These are phyloP conservation scores for Gaertneriomyces semiglobifer DNA, from an alignment of 192 early-diverging fungal species.

Conservation along the genomic window DNA sequence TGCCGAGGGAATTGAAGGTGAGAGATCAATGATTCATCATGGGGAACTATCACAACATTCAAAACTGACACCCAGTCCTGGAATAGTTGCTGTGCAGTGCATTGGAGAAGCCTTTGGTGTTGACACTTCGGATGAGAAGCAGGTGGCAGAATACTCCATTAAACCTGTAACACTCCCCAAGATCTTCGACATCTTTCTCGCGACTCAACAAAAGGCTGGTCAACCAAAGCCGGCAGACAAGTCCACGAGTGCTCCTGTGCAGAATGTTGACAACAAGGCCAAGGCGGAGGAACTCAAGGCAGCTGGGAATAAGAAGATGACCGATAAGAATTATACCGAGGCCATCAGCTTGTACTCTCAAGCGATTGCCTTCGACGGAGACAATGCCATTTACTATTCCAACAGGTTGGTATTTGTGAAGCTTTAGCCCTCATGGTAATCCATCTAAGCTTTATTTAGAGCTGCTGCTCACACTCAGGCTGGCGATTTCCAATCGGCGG, in stretches of 20 bases:
- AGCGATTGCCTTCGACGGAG: conserved; percentile 79
- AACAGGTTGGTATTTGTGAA: conserved; percentile 67
- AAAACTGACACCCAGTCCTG: too few species aligned
- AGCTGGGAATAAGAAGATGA: conserved; percentile 82
- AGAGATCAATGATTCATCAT: not conserved
- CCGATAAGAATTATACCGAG: conserved; percentile 74
- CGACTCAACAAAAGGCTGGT: conserved; percentile 68
- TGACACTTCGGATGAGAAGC: conserved; percentile 64
- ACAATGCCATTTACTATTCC: conserved; percentile 93
- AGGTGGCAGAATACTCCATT: conserved; percentile 69
- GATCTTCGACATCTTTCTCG: conserved; percentile 89
- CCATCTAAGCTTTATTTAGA: conserved; percentile 37
- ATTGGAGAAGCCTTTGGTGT: conserved; percentile 93
- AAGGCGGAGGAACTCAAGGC: conserved; percentile 89
- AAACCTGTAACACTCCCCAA: conserved; percentile 78
- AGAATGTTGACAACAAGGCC: conserved; percentile 25
- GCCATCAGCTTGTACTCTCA: conserved; percentile 87
- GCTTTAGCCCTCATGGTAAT: not conserved
- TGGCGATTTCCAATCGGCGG: conserved; percentile 80
- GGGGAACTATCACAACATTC: too few species aligned
- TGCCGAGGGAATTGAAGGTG: conserved; percentile 77
- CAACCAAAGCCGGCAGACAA: not conserved
- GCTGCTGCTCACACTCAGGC: conserved; percentile 93
- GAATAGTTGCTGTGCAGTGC: conserved; percentile 83
- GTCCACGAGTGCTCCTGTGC: not conserved